These are phyloP conservation scores for Termitomyces sp. DNA, from an alignment of 768 basidiomycete genomes.

Conservation along the genomic window DNA sequence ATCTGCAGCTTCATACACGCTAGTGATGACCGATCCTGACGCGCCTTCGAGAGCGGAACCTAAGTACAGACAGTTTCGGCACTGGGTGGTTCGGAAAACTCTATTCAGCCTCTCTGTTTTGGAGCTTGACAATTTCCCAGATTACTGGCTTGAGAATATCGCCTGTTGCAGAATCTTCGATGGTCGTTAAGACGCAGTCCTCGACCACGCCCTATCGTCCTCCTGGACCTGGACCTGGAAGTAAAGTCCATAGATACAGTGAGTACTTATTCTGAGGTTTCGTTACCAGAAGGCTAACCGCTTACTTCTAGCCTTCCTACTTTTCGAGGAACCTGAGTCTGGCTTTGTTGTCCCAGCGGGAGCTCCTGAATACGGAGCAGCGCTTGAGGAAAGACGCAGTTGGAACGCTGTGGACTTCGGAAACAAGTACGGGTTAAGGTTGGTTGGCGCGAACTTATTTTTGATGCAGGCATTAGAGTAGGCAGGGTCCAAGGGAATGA, in stretches of 20 bases:
- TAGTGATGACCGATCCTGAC: conserved; percentile 59
- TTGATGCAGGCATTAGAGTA: conserved; percentile 29
- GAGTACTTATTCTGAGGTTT: conserved; percentile 7
- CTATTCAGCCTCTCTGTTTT: not conserved
- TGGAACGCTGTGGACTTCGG: conserved; percentile 60
- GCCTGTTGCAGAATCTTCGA: conserved; percentile 20
- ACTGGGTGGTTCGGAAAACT: conserved; percentile 43
- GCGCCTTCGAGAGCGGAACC: conserved; percentile 49
- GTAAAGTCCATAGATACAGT: conserved; percentile 60
- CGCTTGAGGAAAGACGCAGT: conserved; percentile 40
- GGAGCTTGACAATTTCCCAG: conserved; percentile 13
- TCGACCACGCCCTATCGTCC: conserved; percentile 54
- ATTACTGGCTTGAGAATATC: conserved; percentile 34
- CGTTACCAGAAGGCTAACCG: not conserved
- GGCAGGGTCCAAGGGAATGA: not conserved
- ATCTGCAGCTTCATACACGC: conserved; percentile 35
- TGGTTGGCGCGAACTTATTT: conserved; percentile 61
- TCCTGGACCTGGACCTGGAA: conserved; percentile 52
- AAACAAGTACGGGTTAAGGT: conserved; percentile 43
- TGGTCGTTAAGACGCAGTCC: conserved; percentile 38
- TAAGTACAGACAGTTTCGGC: conserved; percentile 49
- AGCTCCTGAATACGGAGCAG: conserved; percentile 42
- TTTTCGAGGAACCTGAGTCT: conserved; percentile 54
- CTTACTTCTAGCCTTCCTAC: conserved; percentile 40
- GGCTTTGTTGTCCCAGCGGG: conserved; percentile 38